Evolutionary conservation across 169 alveolate species (phyloP).

Genomic region (Besnoitia besnoiti): DNA sequence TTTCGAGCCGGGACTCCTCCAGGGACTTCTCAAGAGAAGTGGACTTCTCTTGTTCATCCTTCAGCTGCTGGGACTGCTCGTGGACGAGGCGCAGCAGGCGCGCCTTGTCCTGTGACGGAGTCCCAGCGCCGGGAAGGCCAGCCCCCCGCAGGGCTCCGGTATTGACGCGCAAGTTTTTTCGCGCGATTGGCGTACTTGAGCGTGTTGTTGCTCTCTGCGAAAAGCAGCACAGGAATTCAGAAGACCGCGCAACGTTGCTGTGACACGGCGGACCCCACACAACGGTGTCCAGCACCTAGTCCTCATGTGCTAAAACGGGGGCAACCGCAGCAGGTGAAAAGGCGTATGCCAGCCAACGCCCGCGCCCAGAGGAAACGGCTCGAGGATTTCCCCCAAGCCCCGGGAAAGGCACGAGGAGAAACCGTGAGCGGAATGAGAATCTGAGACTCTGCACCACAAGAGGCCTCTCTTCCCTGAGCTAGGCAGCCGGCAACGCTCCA

Average conservation of each 20-base stretch:
- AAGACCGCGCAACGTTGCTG: neutral
- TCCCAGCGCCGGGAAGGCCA: neutral
- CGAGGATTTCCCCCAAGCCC: too few relatives aligned
- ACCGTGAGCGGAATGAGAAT: too few relatives aligned
- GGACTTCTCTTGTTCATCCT: neutral
- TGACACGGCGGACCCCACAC: too few relatives aligned
- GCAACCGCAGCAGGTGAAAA: too few relatives aligned
- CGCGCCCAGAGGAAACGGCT: too few relatives aligned
- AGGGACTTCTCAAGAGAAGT: neutral
- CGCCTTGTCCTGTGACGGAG: neutral
- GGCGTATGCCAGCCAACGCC: too few relatives aligned
- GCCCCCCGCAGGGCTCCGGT: neutral
- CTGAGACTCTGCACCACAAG: too few relatives aligned
- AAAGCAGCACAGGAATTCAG: neutral
- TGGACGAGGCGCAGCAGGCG: constrained; percentile 41
- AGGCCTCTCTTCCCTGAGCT: too few relatives aligned
- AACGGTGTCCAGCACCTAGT: too few relatives aligned
- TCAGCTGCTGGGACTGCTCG: constrained; percentile 38
- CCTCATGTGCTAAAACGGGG: too few relatives aligned
- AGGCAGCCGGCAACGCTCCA: too few relatives aligned
- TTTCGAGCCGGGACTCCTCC: neutral
- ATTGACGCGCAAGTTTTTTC: constrained; percentile 31
- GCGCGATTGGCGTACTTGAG: constrained; percentile 43
- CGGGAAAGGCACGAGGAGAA: too few relatives aligned
- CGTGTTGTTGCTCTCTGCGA: constrained; percentile 44